These are phyloP conservation scores for Lantana camara DNA, from an alignment of 257 asterid genomes.

Conservation along the genomic window DNA sequence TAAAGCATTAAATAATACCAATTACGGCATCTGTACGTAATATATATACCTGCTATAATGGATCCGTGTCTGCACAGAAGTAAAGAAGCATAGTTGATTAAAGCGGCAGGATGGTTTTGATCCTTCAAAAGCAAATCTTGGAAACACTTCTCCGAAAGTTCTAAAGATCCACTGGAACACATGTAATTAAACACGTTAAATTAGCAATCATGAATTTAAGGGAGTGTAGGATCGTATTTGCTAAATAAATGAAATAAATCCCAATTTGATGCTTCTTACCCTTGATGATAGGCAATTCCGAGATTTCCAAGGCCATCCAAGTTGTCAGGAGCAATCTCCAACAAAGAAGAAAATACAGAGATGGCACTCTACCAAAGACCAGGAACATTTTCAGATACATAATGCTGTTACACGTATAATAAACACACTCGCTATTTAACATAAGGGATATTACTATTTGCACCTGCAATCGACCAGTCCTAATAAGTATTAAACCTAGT, in stretches of 20 bases:
- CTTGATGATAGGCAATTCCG: slow-evolving; percentile 88
- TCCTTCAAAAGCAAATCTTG: slow-evolving; percentile 82
- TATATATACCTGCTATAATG: slow-evolving; percentile 63
- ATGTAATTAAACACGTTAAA: slow-evolving; percentile 24
- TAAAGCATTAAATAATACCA: too few relatives aligned
- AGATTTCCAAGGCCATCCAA: slow-evolving; percentile 96
- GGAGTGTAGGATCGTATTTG: slow-evolving; percentile 3
- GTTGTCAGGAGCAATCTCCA: slow-evolving; percentile 73
- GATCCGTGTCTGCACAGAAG: slow-evolving; percentile 83
- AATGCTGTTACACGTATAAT: slow-evolving; percentile 21
- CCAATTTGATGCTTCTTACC: slow-evolving; percentile 50
- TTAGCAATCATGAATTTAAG: slow-evolving; percentile 26
- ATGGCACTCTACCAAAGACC: slow-evolving; percentile 77
- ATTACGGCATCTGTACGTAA: background rate
- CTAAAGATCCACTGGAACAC: slow-evolving; percentile 72
- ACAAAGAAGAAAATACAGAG: slow-evolving; percentile 76
- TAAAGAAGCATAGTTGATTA: slow-evolving; percentile 83
- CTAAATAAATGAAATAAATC: background rate
- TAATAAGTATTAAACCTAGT: slow-evolving; percentile 81
- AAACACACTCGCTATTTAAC: slow-evolving; percentile 21
- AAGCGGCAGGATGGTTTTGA: slow-evolving; percentile 92
- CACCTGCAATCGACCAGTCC: slow-evolving; percentile 92
- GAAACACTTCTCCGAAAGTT: slow-evolving; percentile 82
- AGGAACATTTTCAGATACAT: slow-evolving; percentile 30
- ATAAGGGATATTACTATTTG: slow-evolving; percentile 28